A percentile compares a stretch with the other conserved stretches of the same genome.
phyloP scores from a whole-genome alignment of 768 basidiomycete species.

The Mycena chlorophos region DNA sequence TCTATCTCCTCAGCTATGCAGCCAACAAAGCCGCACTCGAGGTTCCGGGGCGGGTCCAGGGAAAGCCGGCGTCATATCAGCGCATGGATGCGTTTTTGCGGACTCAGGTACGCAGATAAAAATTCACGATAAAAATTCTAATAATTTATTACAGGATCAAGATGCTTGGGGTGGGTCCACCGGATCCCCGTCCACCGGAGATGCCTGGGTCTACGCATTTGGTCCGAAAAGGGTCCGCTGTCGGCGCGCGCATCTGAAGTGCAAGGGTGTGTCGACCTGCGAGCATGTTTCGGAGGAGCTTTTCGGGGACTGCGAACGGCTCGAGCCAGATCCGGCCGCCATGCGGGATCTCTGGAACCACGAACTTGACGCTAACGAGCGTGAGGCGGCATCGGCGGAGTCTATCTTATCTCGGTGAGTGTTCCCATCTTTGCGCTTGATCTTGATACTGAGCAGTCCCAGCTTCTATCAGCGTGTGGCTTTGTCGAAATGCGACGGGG shows the following conservation, averaged over 20 bases:
- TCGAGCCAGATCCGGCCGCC: constrained; percentile 2
- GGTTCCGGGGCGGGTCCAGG: not conserved
- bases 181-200: not conserved
- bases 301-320: constrained; percentile 4
- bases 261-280: constrained; percentile 6
- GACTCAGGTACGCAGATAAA: not conserved
- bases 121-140: not conserved
- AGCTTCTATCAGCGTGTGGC: no score
- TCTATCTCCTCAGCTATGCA: not conserved
- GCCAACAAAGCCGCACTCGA: not conserved
- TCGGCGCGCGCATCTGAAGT: constrained; percentile 1
- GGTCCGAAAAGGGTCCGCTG: not conserved
- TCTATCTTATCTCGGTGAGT: not conserved
- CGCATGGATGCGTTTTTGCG: not conserved
- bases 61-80: no score
- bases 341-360: constrained; percentile 9
- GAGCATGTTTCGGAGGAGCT: not conserved
- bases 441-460: no score
- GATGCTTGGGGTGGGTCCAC: constrained; percentile 1
- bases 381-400: constrained; percentile 4
- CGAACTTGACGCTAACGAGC: constrained; percentile 9
- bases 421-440: no score
- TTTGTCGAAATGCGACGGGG: no score
- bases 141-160: not conserved
- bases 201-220: not conserved